phyloP scores from a whole-genome alignment of 2,329 filamentous ascomycete species.

The Nothomitra cinnamomea region DNA sequence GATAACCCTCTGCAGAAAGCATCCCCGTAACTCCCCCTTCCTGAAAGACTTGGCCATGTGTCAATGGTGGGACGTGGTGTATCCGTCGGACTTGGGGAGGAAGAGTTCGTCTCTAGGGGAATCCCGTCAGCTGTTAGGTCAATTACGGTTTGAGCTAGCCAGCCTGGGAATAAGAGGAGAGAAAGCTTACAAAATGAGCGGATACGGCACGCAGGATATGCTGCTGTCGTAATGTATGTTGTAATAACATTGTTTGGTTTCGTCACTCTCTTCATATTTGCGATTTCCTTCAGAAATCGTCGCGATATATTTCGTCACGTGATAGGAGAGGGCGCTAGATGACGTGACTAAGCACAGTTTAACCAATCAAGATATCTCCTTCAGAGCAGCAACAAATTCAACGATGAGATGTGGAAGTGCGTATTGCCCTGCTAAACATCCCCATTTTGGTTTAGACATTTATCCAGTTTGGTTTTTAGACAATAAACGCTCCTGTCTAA shows the following conservation, averaged over 20 bases:
- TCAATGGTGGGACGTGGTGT: constrained; percentile 20
- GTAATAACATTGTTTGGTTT: constrained; percentile 22
- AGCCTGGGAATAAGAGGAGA: constrained; percentile 6
- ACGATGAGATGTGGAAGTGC: no score
- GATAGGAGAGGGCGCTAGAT: neutral
- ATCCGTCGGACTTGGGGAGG: neutral
- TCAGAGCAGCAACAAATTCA: no score
- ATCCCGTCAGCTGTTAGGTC: constrained; percentile 14
- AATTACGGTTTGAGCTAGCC: constrained; percentile 8
- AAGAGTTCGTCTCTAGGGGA: neutral
- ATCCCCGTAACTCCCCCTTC: constrained; percentile 49
- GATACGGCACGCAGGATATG: constrained; percentile 24
- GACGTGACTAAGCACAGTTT: no score
- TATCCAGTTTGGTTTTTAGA: no score
- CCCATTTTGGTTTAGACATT: no score
- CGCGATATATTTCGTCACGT: neutral
- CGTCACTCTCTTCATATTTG: neutral
- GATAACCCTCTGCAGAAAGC: constrained; percentile 50
- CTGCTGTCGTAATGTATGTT: constrained; percentile 25
- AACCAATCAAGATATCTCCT: no score
- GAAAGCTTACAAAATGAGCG: constrained; percentile 19
- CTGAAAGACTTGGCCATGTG: constrained; percentile 27
- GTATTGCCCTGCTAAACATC: no score
- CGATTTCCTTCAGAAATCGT: neutral
- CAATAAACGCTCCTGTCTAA: no score